phyloP scores from a whole-genome alignment of 1,284 basidiomycete genomes.

The Coniferiporia weirii region DNA sequence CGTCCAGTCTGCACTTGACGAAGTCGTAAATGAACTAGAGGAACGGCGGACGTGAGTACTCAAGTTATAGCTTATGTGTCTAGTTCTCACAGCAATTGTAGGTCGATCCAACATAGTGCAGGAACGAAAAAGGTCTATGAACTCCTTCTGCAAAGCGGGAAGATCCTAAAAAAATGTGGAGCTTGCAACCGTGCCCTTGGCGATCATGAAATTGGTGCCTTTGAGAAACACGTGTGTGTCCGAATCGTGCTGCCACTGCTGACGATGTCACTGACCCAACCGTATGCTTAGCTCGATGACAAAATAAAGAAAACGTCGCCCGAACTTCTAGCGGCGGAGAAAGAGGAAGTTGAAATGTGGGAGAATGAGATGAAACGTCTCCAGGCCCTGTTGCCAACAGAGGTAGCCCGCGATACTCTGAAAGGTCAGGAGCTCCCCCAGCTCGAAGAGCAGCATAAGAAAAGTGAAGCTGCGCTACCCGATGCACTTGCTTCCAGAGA shows the following conservation, averaged over 20 bases:
- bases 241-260: background rate
- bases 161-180: conserved; percentile 64
- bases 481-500: conserved; percentile 46
- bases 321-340: conserved; percentile 33
- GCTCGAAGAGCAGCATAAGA: conserved; percentile 60
- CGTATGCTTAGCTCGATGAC: conserved; percentile 40
- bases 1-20: conserved; percentile 54
- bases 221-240: conserved; percentile 63
- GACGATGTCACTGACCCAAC: background rate
- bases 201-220: conserved; percentile 53
- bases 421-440: conserved; percentile 58
- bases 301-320: conserved; percentile 48
- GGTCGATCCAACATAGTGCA: conserved; percentile 27
- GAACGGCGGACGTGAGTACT: conserved; percentile 48
- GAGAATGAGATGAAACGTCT: conserved; percentile 52
- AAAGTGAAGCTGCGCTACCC: conserved; percentile 50
- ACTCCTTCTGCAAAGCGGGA: conserved; percentile 55
- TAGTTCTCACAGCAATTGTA: conserved; percentile 12
- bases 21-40: conserved; percentile 49
- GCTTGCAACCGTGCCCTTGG: conserved; percentile 73
- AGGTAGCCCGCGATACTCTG: conserved; percentile 49
- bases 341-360: conserved; percentile 58
- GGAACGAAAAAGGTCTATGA: conserved; percentile 58
- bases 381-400: conserved; percentile 52
- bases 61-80: background rate